Base-by-base conservation (phyloP, 345 rosid genomes). In the Trapa bicornis region DNA sequence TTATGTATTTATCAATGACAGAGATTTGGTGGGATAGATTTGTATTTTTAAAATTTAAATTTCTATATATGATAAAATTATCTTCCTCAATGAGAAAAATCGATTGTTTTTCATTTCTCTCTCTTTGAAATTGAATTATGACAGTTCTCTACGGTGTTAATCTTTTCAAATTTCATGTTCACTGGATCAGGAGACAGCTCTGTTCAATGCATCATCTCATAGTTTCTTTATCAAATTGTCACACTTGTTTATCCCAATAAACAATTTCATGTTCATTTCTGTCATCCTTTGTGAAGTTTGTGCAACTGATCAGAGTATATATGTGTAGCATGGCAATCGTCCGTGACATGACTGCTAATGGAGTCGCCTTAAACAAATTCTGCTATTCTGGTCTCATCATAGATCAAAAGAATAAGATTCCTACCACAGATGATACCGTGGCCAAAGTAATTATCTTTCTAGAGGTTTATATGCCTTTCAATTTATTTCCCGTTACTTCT, bases 341-440 rank as follows among this genome's bases (percentile, higher is more conserved):
- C 37, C 91, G 96, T 66, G 99, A 94, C 78, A 94, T 94, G 99
- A 87, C 99, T 72, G 93, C 96, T 60, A 96, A 92, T 72, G 99
- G 91, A 78, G 96, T 84, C 71, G 96, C 83, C 68, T 85, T 94
- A 77, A 86, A 94, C 83, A 87, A 84, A 80, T 94, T 87, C 84
- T 94, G 97, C 81, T 91, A 94, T 75, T 97, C 99, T 67, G 99
- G 96, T 66, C 93, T 94, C 65, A 91, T 94, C 71, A 64, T 81
- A 66, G 97, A 95, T 36, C 88, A 91, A 79, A 61, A 83, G 77
- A 91, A 89, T 83, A 89, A 85, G 81, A 77, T 37, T 10, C 90
- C 97, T 41, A 52, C 80, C 72, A 75, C 87, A 42, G 86, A 86
- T 68, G 87, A 89, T 74, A 73, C 84, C 54, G 81, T 91, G 32